These are phyloP conservation scores for Arbutus unedo DNA, from an alignment of 148 eudicot genomes.

Conservation along the genomic window DNA sequence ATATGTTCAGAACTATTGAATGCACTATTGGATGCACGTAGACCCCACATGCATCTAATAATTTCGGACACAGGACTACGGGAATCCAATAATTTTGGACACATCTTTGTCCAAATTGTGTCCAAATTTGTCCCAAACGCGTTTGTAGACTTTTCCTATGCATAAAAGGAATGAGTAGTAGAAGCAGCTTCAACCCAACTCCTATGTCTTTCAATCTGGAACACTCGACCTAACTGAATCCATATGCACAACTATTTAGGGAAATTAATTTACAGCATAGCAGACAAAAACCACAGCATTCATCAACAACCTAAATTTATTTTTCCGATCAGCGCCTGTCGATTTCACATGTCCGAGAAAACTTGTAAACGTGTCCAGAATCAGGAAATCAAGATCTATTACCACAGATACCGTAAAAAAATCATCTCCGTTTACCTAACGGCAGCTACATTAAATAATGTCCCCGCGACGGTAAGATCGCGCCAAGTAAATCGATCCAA, in stretches of 20 bases:
- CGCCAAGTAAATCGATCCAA: conserved; percentile 12
- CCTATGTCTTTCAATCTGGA: neutral
- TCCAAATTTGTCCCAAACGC: too few relatives aligned
- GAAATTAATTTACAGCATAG: neutral
- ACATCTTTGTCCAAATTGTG: too few relatives aligned
- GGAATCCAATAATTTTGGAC: too few relatives aligned
- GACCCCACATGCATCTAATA: too few relatives aligned
- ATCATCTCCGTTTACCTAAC: neutral
- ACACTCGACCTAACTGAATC: neutral
- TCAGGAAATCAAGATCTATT: conserved; percentile 6
- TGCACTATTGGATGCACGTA: too few relatives aligned
- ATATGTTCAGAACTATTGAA: too few relatives aligned
- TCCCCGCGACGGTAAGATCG: neutral
- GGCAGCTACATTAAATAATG: neutral
- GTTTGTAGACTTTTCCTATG: too few relatives aligned
- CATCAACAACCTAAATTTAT: too few relatives aligned
- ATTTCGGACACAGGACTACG: too few relatives aligned
- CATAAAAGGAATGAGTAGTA: too few relatives aligned
- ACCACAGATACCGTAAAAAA: neutral
- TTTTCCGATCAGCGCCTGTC: neutral
- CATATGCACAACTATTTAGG: neutral
- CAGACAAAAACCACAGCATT: neutral
- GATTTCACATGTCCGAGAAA: neutral
- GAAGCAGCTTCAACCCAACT: neutral
- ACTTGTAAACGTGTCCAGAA: neutral